Percentiles rank a stretch among this genome's conserved stretches.
Evolutionary conservation across 805 yeast species (phyloP).

Genomic region (Myxozyma geophila): DNA sequence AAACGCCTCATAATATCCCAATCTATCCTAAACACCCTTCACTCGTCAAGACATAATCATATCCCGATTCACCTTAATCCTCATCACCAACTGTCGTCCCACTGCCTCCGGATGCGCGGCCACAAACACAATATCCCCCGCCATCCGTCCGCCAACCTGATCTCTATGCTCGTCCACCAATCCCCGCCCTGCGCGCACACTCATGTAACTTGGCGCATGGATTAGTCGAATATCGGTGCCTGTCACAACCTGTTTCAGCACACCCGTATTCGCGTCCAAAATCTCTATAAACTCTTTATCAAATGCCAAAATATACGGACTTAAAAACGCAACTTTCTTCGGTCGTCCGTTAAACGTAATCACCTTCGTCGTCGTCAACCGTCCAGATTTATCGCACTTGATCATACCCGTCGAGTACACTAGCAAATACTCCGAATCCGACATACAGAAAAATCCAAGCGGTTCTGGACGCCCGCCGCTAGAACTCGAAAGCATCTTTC

Average conservation of each 20-base stretch:
- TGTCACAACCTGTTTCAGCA: conserved; percentile 64
- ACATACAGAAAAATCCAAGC: conserved; percentile 65
- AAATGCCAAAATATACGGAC: conserved; percentile 57
- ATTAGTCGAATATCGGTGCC: conserved; percentile 63
- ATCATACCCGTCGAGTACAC: conserved; percentile 75
- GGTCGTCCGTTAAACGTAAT: conserved; percentile 50
- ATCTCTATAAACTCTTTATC: conserved; percentile 74
- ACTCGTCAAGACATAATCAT: conserved; percentile 10
- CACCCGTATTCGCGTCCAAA: conserved; percentile 57
- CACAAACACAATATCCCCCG: conserved; percentile 18
- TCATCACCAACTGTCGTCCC: conserved; percentile 24
- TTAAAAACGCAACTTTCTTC: conserved; percentile 48
- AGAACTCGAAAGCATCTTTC: conserved; percentile 1
- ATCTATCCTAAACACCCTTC: background rate
- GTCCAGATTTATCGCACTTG: conserved; percentile 59
- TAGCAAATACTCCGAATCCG: conserved; percentile 57
- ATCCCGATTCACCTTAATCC: conserved; percentile 18
- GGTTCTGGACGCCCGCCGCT: conserved; percentile 47
- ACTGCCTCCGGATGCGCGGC: conserved; percentile 30
- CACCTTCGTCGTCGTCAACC: conserved; percentile 47
- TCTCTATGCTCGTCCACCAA: background rate
- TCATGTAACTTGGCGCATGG: background rate
- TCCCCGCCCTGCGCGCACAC: background rate
- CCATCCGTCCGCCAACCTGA: conserved; percentile 5
- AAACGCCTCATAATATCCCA: background rate